Evolutionary conservation across 805 yeast genomes (phyloP), one percentile per base, ranked within the genome.

Genomic region (Tanozyma kutaoensis): DNA sequence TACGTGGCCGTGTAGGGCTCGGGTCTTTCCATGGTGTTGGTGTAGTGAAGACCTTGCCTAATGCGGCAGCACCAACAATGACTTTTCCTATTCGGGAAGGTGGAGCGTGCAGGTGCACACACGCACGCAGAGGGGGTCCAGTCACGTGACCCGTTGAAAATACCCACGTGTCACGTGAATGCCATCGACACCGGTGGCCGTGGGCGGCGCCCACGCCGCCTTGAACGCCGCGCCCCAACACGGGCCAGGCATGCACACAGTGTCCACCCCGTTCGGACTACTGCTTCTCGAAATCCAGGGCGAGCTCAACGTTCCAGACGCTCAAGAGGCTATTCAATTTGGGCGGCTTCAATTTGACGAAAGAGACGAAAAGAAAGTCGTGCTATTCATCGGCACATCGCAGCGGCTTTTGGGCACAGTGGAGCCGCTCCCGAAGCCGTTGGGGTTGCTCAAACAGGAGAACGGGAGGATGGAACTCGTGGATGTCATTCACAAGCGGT

Each of bases 341-440:
- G 78, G 80, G 0, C 52, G 38, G 15, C 36, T 74, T 24, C 64
- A 62, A 25, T 39, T 69, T 11, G 69, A 66, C 15, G 55, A 50
- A 2, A 44, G 45, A 3, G 58, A 55, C 31, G 38, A 38, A 4
- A 28, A 37, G 0, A 62, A 58, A 23, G 81, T 73, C 1, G 69
- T 76, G 0, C 44, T 80, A 27, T 72, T 55, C 33, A 62, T 80
- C 8, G 81, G 86, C 2, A 72, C 66, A 15, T 69, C 80, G 4
- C 93, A 80, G 43, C 55, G 88, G 34, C 48, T 80, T 15, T 35
- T 77, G 14, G 93, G 93, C 0, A 51, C 55, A 2, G 42, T 79
- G 3, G 73, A 67, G 21, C 58, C 66, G 12, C 42, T 80, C 9
- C 73, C 69, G 8, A 66, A 72, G 0, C 91, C 93, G 0, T 41